Base-by-base conservation (phyloP, 257 asterid species). In the Handroanthus guayacan region DNA sequence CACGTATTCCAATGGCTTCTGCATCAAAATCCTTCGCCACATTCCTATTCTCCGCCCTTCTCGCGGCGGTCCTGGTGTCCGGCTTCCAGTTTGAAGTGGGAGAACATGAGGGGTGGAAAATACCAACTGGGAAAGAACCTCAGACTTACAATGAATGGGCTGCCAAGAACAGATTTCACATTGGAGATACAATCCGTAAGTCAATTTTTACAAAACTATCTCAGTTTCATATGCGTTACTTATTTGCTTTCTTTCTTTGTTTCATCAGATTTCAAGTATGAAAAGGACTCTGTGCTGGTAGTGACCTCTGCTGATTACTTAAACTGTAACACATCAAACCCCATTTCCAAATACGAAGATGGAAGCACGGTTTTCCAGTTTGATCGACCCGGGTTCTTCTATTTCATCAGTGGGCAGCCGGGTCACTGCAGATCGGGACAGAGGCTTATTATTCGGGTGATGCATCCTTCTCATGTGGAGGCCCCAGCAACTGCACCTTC, bases 101-200 rank as follows among this genome's bases (percentile, higher is more conserved):
- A 11, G 90, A 78, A 25, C 78, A 74, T 34, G 76, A 7, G 12
- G 91, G 87, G 11, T 93, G 97, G 98, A 74, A 9, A 4, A 83
- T 62, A 57, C 98, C 98, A 0, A 87, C 88, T 9, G 89, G 85
- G 6, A 81, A 87, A 9, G 91, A 88, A 52, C 82, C 93, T 12
- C 86, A 88, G 39, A 82, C 94, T 0, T 93, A 93, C 39, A 91
- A 91, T 36, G 84, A 89, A 36, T 93, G 98, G 98, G 98, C 98
- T 17, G 79, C 91, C 5, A 81, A 65, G 71, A 87, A 84, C 81
- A 67, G 98, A 10, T 91, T 93, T 85, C 91, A 62, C 56, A 74
- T 93, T 62, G 89, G 96, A 20, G 97, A 93, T 56, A 20, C 91
- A 9, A 62, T 93, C 75, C 47, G 97, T 89, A 80, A 87, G 87